phyloP scores from a whole-genome alignment of 805 yeast genomes.

The Kluyveromyces nonfermentans region DNA sequence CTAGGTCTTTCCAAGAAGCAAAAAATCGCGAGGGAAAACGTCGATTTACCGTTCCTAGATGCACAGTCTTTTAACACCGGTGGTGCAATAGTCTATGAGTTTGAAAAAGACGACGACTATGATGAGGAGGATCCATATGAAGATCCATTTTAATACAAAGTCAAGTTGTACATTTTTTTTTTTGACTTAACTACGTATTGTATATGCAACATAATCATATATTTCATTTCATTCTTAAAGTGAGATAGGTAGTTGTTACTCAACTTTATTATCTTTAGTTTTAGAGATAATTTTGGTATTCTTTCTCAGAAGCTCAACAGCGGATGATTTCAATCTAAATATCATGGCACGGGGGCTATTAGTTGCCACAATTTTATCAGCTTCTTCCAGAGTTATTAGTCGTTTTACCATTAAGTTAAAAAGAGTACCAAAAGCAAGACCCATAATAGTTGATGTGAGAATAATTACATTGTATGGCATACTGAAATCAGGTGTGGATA shows the following conservation, averaged over 20 bases:
- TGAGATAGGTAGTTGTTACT: neutral
- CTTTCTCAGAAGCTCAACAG: neutral
- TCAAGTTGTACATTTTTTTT: neutral
- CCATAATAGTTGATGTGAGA: slow-evolving; percentile 86
- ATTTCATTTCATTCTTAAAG: neutral
- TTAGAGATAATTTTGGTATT: neutral
- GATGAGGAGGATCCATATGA: slow-evolving; percentile 98
- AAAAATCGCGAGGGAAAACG: slow-evolving; percentile 68
- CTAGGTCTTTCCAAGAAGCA: slow-evolving; percentile 68
- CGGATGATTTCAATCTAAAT: neutral
- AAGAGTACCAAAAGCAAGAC: slow-evolving; percentile 79
- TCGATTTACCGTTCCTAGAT: slow-evolving; percentile 81
- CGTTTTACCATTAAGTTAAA: slow-evolving; percentile 70
- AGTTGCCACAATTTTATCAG: slow-evolving; percentile 29
- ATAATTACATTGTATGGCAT: slow-evolving; percentile 98
- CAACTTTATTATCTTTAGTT: neutral
- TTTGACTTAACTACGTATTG: neutral
- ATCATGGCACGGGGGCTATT: slow-evolving; percentile 4
- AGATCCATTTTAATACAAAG: slow-evolving; percentile 62
- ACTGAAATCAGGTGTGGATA: slow-evolving; percentile 96
- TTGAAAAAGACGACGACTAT: slow-evolving; percentile 93
- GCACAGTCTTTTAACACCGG: slow-evolving; percentile 77
- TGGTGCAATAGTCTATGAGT: slow-evolving; percentile 93
- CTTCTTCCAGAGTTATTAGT: slow-evolving; percentile 67
- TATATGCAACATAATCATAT: neutral